phyloP scores from a whole-genome alignment of 306 rosid species.

The Cicer judaicum region DNA sequence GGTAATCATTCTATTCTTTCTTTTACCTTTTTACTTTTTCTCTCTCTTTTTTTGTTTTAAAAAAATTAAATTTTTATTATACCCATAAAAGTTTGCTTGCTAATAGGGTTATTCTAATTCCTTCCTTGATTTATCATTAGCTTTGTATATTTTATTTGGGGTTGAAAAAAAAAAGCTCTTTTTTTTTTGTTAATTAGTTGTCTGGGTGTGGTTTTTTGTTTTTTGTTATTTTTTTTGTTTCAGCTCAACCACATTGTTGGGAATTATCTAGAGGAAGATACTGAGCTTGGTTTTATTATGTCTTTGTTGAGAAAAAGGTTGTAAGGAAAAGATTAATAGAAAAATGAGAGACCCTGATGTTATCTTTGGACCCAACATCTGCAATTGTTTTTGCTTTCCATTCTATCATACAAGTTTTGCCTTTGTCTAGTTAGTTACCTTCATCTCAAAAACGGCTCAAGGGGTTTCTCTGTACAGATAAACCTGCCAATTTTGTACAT shows the following conservation, averaged over 20 bases:
- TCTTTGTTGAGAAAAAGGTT: constrained; percentile 48
- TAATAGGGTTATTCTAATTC: constrained; percentile 68
- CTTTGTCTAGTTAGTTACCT: constrained; percentile 51
- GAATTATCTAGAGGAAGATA: constrained; percentile 46
- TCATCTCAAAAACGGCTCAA: constrained; percentile 48
- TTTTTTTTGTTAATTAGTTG: constrained; percentile 25
- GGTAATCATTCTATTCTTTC: constrained; percentile 51
- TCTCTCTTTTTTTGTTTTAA: background rate
- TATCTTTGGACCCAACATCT: constrained; percentile 48
- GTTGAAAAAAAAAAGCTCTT: background rate
- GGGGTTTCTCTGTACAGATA: constrained; percentile 51
- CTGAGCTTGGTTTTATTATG: constrained; percentile 46
- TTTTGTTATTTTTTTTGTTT: background rate
- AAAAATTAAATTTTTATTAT: background rate
- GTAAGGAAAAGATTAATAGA: constrained; percentile 39
- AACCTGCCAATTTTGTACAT: constrained; percentile 70
- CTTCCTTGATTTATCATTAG: constrained; percentile 35
- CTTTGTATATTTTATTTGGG: background rate
- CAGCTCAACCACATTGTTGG: constrained; percentile 53
- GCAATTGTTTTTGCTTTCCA: constrained; percentile 43
- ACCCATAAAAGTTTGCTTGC: constrained; percentile 57
- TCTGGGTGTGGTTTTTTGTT: constrained; percentile 34
- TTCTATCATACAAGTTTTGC: constrained; percentile 47
- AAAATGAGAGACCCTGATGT: constrained; percentile 74
- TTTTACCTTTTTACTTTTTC: constrained; percentile 26